Base-by-base conservation (phyloP, 331 rosid genomes). In the Quercus lobata region DNA sequence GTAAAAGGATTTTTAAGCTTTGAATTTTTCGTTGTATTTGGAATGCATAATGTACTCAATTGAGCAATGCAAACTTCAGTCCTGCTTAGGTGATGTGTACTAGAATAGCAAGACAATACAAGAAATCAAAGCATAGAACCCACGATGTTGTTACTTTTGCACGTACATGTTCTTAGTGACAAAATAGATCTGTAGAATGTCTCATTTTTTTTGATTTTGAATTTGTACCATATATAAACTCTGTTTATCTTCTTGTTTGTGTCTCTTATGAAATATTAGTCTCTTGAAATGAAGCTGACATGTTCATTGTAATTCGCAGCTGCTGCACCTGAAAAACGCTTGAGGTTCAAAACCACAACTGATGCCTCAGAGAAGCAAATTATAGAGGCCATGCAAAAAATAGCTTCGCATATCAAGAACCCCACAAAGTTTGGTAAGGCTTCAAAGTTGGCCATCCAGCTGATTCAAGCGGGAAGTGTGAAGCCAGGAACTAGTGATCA, bases 301-400 rank as follows among this genome's bases (percentile, higher is more conserved):
- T 76, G 34, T 46, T 82, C 56, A 12, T 4, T 56, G 66, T 84
- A 69, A 71, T 34, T 86, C 77, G 87, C 81, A 90, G 97, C 75
- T 24, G 5, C 88, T 49, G 89, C 84, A 15, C 88, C 93, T 17
- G 94, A 86, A 81, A 93, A 90, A 78, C 90, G 90, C 80, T 81
- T 95, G 84, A 93, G 89, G 81, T 93, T 95, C 87, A 95, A 90
- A 85, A 91, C 94, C 81, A 82, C 87, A 0, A 90, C 98, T 0
- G 99, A 95, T 89, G 96, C 98, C 77, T 91, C 99, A 1, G 94
- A 91, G 84, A 78, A 86, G 37, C 99, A 95, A 81, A 88, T 95
- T 78, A 84, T 85, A 54, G 93, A 93, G 74, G 99, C 99, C 29
- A 93, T 91, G 98, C 89, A 88, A 86, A 95, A 93, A 89, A 91